A percentile compares a stretch with the other conserved stretches of the same genome.
Evolutionary conservation across 2,329 filamentous ascomycete species (phyloP).

Genomic region (Truncatella angustata): DNA sequence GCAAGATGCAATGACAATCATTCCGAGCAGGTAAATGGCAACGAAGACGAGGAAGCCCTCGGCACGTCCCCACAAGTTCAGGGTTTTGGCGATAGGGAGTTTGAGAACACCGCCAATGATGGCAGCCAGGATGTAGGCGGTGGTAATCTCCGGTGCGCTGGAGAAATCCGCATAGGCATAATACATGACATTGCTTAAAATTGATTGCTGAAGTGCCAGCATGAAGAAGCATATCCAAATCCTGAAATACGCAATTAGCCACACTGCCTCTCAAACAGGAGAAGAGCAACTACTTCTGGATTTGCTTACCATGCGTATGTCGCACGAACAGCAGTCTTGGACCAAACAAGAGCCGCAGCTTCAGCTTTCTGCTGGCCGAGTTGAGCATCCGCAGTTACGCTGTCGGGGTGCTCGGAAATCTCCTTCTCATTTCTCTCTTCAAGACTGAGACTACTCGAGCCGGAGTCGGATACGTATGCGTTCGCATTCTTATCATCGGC

Average conservation of each 20-base stretch:
- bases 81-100: conserved; percentile 60
- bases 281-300: too few relatives aligned
- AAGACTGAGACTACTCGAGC: too few relatives aligned
- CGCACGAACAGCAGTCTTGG: background rate
- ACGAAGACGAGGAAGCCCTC: conserved; percentile 55
- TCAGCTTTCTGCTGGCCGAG: conserved; percentile 11
- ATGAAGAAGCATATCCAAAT: background rate
- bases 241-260: background rate
- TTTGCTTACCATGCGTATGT: too few relatives aligned
- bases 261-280: too few relatives aligned
- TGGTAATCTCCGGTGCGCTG: conserved; percentile 30
- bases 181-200: conserved; percentile 6
- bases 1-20: conserved; percentile 66
- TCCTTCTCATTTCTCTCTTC: too few relatives aligned
- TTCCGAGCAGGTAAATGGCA: conserved; percentile 43
- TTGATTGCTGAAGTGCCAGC: conserved; percentile 1
- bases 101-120: conserved; percentile 55
- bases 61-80: conserved; percentile 61
- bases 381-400: conserved; percentile 2
- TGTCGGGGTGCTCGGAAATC: too few relatives aligned
- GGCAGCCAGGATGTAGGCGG: conserved; percentile 45
- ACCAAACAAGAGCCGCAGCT: conserved; percentile 11
- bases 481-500: too few relatives aligned
- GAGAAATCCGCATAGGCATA: conserved; percentile 4
- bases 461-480: too few relatives aligned